Evolutionary conservation across 768 basidiomycete species (phyloP).

Genomic region (Trichaptum fuscoviolaceum): DNA sequence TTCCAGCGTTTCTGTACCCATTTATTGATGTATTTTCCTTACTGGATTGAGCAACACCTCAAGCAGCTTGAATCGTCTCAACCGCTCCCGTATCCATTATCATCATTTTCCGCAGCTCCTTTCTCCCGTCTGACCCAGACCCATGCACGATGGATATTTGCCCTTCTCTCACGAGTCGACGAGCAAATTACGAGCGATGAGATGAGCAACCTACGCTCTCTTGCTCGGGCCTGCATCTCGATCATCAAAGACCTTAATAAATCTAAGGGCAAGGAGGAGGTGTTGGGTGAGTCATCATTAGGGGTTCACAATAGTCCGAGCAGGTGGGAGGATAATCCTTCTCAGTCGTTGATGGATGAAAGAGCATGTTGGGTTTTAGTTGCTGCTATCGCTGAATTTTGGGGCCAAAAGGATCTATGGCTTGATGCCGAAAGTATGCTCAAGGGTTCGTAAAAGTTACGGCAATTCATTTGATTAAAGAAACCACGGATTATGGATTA

Average conservation of each 20-base stretch:
- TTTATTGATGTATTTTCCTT: constrained; percentile 76
- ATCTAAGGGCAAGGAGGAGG: neutral
- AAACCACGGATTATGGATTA: too few species aligned
- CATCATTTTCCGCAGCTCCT: constrained; percentile 8
- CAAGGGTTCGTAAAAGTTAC: constrained; percentile 11
- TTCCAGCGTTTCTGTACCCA: constrained; percentile 63
- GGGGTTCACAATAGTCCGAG: constrained; percentile 1
- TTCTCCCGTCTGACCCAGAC: constrained; percentile 37
- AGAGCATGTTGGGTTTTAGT: constrained; percentile 73
- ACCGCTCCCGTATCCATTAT: constrained; percentile 20
- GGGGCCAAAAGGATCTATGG: constrained; percentile 83
- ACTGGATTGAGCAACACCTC: constrained; percentile 69
- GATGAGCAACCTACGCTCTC: constrained; percentile 66
- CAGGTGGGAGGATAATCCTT: neutral
- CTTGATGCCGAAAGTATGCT: constrained; percentile 61
- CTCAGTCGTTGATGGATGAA: constrained; percentile 24
- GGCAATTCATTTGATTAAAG: neutral
- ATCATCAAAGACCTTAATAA: constrained; percentile 36
- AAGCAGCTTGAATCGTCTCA: constrained; percentile 34
- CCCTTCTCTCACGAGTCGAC: constrained; percentile 64
- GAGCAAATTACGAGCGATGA: constrained; percentile 69
- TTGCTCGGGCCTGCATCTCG: constrained; percentile 64
- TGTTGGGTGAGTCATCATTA: constrained; percentile 14
- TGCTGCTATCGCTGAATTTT: constrained; percentile 54
- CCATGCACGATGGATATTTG: constrained; percentile 77